phyloP scores from a whole-genome alignment of 306 rosid genomes.

The Glycyrrhiza uralensis region DNA sequence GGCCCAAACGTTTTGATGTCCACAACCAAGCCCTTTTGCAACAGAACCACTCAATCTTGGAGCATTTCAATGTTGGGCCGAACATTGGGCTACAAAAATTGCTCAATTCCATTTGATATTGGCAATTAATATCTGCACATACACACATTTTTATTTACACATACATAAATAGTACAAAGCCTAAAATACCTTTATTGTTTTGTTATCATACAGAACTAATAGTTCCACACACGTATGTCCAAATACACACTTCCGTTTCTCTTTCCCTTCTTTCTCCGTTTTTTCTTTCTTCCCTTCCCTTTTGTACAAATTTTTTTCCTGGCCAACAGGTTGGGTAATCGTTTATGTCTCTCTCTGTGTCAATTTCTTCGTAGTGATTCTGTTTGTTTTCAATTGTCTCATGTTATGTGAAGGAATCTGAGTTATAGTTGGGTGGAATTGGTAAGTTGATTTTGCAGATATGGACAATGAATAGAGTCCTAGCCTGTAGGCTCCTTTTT shows the following conservation, averaged over 20 bases:
- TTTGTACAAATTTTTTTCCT: slow-evolving; percentile 8
- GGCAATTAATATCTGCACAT: no score
- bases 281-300: no score
- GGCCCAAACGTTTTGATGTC: neutral
- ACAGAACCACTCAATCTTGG: no score
- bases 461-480: neutral
- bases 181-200: no score
- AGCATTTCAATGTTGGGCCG: neutral
- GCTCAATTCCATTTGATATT: no score
- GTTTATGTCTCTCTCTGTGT: neutral
- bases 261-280: no score
- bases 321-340: slow-evolving; percentile 37
- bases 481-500: neutral
- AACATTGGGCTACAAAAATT: neutral
- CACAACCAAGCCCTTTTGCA: neutral
- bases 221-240: no score
- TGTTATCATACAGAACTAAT: no score
- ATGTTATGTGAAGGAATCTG: neutral
- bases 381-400: slow-evolving; percentile 2
- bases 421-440: neutral
- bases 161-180: no score
- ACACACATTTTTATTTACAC: no score
- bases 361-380: neutral
- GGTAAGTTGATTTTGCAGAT: neutral
- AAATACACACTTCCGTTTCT: no score